Evolutionary conservation across 2,329 filamentous ascomycete genomes (phyloP), one percentile per base, ranked within the genome.

Genomic region (Xylariaceae sp.): DNA sequence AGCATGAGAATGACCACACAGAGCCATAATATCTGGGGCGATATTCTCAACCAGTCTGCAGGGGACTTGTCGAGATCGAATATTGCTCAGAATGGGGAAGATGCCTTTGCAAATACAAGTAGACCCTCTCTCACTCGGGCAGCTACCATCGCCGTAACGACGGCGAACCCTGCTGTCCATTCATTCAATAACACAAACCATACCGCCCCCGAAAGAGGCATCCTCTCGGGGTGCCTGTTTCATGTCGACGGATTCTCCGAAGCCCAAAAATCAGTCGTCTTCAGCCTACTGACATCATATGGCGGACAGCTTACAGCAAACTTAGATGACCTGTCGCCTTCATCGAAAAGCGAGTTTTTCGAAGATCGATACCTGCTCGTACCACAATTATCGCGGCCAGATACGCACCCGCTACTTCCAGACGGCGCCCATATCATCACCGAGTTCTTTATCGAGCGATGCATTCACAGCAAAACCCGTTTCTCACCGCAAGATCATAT

Each of bases 401-500:
- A 71, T 1, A 67, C 68, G 0, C 73, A 75, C 37, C 76, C 71
- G 2, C 22, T 36, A 1, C 52, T 67, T 4, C 64, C 65, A 4
- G 63, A 69, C 37, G 69, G 64, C 22, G 60, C 79, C 6, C 62
- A 73, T 40, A 63, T 77, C 33, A 82, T 95, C 23, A 97, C 90
- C 10, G 90, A 95, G 61, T 94, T 93, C 75, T 98, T 92, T 78
- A 76, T 98, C 42, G 93, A 98, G 67, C 81, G 82, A 38, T 97
- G 92, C 63, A 71, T 98, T 32, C 83, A 91, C 62, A 80, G 80
- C 52, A 93, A 88, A 64, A 71, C 69, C 21, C 79, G 92, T 55
- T 74, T 88, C 37, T 72, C 85, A 22, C 88, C 90, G 5, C 70
- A 74, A 41, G 73, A 79, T 4, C 82, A 93, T 61, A 75, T 87